Percentiles rank a stretch among this genome's conserved stretches.
Evolutionary conservation across 306 rosid species (phyloP).

Genomic region (Astragalus glycyphyllos): DNA sequence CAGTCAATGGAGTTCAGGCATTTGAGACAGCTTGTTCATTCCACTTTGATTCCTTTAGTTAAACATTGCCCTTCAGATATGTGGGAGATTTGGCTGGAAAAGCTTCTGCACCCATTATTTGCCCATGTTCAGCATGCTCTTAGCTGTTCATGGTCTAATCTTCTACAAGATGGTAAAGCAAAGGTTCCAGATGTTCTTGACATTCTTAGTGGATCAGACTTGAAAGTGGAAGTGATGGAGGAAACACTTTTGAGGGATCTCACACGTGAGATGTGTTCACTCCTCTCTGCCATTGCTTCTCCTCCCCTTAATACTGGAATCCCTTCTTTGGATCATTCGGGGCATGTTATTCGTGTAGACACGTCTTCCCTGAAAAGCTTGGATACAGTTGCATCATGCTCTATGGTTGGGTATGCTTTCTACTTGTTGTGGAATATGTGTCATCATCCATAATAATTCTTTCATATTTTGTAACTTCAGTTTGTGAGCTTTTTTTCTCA

Average conservation of each 20-base stretch:
- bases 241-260: conserved; percentile 88
- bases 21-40: conserved; percentile 87
- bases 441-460: conserved; percentile 37
- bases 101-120: conserved; percentile 79
- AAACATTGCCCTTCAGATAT: conserved; percentile 77
- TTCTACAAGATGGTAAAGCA: conserved; percentile 88
- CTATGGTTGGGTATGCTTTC: conserved; percentile 88
- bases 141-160: conserved; percentile 82
- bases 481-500: conserved; percentile 35
- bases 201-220: conserved; percentile 77
- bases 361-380: conserved; percentile 71
- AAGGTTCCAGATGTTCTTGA: conserved; percentile 84
- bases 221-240: conserved; percentile 94
- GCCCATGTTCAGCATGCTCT: conserved; percentile 75
- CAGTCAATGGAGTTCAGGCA: conserved; percentile 99
- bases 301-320: conserved; percentile 75
- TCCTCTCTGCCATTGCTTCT: conserved; percentile 76
- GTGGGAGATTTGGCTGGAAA: conserved; percentile 96
- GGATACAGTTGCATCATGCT: conserved; percentile 68
- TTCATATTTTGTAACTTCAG: conserved; percentile 5
- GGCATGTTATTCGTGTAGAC: conserved; percentile 73
- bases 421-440: conserved; percentile 33
- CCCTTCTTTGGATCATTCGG: conserved; percentile 91
- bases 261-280: conserved; percentile 83
- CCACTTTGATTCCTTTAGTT: conserved; percentile 78